Percentiles rank a stretch among this genome's conserved stretches.
phyloP scores from a whole-genome alignment of 208 protist species.

The Trypanosoma scelopori region DNA sequence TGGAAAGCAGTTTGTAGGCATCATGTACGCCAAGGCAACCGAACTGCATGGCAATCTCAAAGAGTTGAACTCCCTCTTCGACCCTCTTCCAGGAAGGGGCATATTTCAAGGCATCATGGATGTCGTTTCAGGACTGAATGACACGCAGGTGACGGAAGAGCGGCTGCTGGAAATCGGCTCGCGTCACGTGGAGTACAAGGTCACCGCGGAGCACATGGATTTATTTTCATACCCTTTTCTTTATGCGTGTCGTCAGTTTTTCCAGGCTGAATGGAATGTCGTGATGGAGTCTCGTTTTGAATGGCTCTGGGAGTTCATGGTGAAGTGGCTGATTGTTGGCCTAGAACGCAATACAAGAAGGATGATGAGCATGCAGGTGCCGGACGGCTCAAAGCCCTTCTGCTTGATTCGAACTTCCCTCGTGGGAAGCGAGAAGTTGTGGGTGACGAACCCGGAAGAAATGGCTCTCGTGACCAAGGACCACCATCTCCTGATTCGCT shows the following conservation, averaged over 20 bases:
- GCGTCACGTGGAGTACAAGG: conserved; percentile 55
- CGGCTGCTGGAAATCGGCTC: conserved; percentile 62
- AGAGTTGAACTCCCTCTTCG: conserved; percentile 53
- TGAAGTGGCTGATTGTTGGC: conserved; percentile 46
- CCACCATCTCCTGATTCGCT: conserved; percentile 67
- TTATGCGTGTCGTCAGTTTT: conserved; percentile 65
- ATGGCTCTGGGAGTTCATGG: conserved; percentile 49
- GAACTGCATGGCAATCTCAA: conserved; percentile 62
- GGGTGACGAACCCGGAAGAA: conserved; percentile 51
- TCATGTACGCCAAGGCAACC: conserved; percentile 73
- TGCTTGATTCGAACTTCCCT: conserved; percentile 83
- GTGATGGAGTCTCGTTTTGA: conserved; percentile 62
- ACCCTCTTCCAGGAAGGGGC: conserved; percentile 43
- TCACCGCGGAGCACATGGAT: conserved; percentile 43
- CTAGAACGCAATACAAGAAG: conserved; percentile 48
- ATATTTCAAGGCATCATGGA: conserved; percentile 59
- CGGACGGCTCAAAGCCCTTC: conserved; percentile 39
- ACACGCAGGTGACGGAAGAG: conserved; percentile 39
- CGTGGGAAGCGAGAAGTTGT: conserved; percentile 76
- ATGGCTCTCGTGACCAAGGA: conserved; percentile 70
- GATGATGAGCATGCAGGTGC: conserved; percentile 41
- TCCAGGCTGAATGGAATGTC: conserved; percentile 71
- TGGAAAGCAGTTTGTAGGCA: conserved; percentile 53
- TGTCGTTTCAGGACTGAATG: conserved; percentile 44
- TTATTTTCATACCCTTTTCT: conserved; percentile 69